phyloP scores from a whole-genome alignment of 257 asterid species.

The Gynochthodes officinalis region DNA sequence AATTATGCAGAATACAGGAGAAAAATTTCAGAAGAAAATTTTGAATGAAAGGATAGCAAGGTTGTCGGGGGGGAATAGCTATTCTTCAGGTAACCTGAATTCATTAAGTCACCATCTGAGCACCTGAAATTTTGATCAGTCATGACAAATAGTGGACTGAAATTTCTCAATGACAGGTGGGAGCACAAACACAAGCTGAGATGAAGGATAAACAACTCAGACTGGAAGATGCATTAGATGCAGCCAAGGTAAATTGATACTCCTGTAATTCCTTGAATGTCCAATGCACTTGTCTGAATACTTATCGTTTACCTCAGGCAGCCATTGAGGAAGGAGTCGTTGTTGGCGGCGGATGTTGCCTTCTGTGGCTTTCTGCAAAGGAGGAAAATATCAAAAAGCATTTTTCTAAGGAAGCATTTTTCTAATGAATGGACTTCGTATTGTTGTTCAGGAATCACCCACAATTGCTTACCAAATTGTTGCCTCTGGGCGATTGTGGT shows the following conservation, averaged over 20 bases:
- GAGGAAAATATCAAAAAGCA: conserved; percentile 44
- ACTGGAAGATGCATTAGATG: conserved; percentile 84
- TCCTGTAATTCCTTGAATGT: neutral
- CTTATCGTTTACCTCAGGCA: conserved; percentile 38
- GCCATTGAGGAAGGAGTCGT: conserved; percentile 93
- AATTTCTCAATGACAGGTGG: conserved; percentile 43
- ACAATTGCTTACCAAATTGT: conserved; percentile 39
- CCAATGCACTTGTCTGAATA: neutral
- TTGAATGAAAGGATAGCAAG: conserved; percentile 79
- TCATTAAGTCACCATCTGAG: conserved; percentile 4
- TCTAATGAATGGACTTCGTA: conserved; percentile 58
- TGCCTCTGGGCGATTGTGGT: too few relatives aligned
- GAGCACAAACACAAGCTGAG: conserved; percentile 82
- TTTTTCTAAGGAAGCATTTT: conserved; percentile 72
- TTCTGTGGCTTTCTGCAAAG: conserved; percentile 65
- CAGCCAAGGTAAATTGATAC: conserved; percentile 63
- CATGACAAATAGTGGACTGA: neutral
- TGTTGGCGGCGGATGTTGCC: conserved; percentile 89
- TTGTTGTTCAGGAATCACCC: conserved; percentile 14
- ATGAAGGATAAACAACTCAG: conserved; percentile 82
- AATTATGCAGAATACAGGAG: conserved; percentile 59
- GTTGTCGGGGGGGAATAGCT: conserved; percentile 73
- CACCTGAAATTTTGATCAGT: neutral
- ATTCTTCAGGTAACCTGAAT: conserved; percentile 55
- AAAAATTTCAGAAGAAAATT: conserved; percentile 65